Evolutionary conservation across 305 asterid genomes (phyloP).

Genomic region (Withania somnifera): DNA sequence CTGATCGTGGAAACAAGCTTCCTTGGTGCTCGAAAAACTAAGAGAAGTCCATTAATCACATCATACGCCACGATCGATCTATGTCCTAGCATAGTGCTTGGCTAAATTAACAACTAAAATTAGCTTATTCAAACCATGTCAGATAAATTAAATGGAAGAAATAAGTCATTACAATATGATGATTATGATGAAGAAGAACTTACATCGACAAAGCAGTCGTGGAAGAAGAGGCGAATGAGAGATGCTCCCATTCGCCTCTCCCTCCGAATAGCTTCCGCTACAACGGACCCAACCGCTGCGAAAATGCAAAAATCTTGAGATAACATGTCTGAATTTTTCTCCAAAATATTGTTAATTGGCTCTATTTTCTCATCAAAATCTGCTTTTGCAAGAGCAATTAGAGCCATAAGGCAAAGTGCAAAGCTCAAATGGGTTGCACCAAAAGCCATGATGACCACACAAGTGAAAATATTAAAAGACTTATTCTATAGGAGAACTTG

Average conservation of each 20-base stretch:
- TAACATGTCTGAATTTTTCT: neutral
- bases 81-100: too few relatives aligned
- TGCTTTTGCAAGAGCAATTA: neutral
- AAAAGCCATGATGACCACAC: neutral
- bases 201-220: neutral
- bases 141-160: neutral
- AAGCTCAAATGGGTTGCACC: neutral
- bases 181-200: neutral
- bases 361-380: neutral
- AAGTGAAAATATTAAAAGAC: neutral
- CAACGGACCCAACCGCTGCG: neutral
- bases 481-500: neutral
- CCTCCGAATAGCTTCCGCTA: neutral
- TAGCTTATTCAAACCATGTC: too few relatives aligned
- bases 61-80: too few relatives aligned
- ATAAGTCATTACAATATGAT: neutral
- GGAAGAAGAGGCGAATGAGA: slow-evolving; percentile 2
- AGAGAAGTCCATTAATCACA: too few relatives aligned
- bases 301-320: neutral
- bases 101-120: too few relatives aligned
- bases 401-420: neutral
- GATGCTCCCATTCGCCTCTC: slow-evolving; percentile 1
- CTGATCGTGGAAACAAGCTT: too few relatives aligned
- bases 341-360: neutral
- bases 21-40: too few relatives aligned